Evolutionary conservation across 345 rosid genomes (phyloP).

Genomic region (Chamaenerion angustifolium): DNA sequence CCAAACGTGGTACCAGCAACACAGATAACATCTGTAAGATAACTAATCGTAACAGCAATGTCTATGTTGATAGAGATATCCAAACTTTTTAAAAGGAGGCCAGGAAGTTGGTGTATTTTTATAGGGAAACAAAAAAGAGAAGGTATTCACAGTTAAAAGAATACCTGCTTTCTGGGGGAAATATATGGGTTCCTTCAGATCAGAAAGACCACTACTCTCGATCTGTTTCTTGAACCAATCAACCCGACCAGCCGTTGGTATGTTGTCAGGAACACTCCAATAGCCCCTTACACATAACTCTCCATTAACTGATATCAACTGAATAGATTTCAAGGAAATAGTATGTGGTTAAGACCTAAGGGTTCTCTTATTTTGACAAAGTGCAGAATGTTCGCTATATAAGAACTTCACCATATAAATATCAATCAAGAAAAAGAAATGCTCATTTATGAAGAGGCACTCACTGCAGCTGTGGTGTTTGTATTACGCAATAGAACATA

Average conservation of each 20-base stretch:
- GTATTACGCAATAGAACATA: slow-evolving; percentile 76
- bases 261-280: slow-evolving; percentile 50
- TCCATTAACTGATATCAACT: slow-evolving; percentile 49
- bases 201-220: slow-evolving; percentile 43
- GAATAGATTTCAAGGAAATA: slow-evolving; percentile 3
- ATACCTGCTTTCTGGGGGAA: slow-evolving; percentile 62
- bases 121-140: too few relatives aligned
- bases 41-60: too few relatives aligned
- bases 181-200: slow-evolving; percentile 56
- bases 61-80: too few relatives aligned
- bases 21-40: too few relatives aligned
- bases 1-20: too few relatives aligned
- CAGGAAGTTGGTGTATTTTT: too few relatives aligned
- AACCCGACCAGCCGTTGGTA: slow-evolving; percentile 26
- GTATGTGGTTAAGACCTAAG: too few relatives aligned
- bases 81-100: too few relatives aligned
- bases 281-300: slow-evolving; percentile 72
- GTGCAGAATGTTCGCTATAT: too few relatives aligned
- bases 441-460: not conserved
- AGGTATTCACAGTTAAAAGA: not conserved
- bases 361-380: too few relatives aligned
- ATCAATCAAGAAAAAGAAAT: not conserved
- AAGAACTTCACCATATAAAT: too few relatives aligned
- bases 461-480: slow-evolving; percentile 58
- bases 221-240: slow-evolving; percentile 53